Conservation (phyloP, 2,329 filamentous ascomycete genomes). For the Fusarium cyanostomum region DNA sequence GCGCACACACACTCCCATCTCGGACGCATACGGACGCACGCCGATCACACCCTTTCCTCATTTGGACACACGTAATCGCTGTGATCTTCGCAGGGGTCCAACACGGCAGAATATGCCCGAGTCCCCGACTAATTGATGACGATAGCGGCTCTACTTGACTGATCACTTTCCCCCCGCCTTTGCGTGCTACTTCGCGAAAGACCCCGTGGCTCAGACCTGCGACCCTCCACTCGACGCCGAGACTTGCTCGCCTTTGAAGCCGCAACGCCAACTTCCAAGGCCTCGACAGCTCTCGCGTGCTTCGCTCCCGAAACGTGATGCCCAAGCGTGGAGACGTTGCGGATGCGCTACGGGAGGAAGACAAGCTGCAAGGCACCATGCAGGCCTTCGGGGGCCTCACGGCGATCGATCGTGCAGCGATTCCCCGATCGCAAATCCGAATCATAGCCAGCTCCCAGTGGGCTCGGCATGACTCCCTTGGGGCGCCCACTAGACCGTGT, state of each 20-base stretch:
- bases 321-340: constrained; percentile 23
- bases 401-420: constrained; percentile 43
- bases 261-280: neutral
- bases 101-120: neutral
- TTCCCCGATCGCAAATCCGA: constrained; percentile 42
- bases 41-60: constrained; percentile 29
- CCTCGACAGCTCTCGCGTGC: constrained; percentile 22
- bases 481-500: constrained; percentile 1
- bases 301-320: constrained; percentile 34
- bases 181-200: constrained; percentile 20
- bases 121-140: constrained; percentile 14
- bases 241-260: neutral
- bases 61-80: constrained; percentile 31
- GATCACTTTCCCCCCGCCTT: constrained; percentile 30
- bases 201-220: constrained; percentile 37
- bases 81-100: constrained; percentile 26
- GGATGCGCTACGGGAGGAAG: constrained; percentile 24
- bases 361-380: constrained; percentile 43
- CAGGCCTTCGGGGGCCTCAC: constrained; percentile 32
- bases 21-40: constrained; percentile 1
- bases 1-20: neutral
- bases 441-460: constrained; percentile 39
- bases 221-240: constrained; percentile 21
- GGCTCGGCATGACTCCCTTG: constrained; percentile 42
- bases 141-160: constrained; percentile 22